Evolutionary conservation across 2,329 filamentous ascomycete genomes (phyloP).

Genomic region (Monosporascus sp.): DNA sequence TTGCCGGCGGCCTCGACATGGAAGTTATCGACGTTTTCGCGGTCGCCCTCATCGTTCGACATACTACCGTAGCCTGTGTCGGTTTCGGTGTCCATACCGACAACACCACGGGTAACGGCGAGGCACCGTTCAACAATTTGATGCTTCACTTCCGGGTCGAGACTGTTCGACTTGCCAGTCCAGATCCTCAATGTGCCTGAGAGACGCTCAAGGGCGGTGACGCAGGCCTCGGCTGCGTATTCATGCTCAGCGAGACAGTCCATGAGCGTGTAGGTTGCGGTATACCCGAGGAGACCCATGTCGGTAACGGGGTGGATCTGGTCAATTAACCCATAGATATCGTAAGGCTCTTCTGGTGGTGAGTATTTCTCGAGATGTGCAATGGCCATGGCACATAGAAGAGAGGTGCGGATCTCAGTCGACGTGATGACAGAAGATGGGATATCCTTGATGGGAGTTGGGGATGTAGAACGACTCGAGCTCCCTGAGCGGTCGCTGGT

Average conservation of each 20-base stretch:
- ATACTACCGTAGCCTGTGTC: constrained; percentile 53
- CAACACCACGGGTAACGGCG: constrained; percentile 47
- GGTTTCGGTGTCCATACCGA: constrained; percentile 55
- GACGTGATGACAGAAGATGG: constrained; percentile 37
- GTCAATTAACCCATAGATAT: constrained; percentile 45
- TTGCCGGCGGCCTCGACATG: background rate
- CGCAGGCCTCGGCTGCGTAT: constrained; percentile 41
- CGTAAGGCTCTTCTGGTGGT: constrained; percentile 38
- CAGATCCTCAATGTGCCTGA: constrained; percentile 55
- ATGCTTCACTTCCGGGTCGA: constrained; percentile 47
- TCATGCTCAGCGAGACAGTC: constrained; percentile 44
- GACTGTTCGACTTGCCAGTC: constrained; percentile 48
- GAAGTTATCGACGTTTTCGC: background rate
- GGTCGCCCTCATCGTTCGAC: constrained; percentile 36
- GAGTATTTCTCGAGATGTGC: constrained; percentile 47
- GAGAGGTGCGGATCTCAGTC: constrained; percentile 50
- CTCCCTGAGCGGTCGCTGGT: constrained; percentile 18
- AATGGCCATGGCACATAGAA: constrained; percentile 56
- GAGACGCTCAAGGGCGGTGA: constrained; percentile 48
- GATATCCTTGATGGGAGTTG: constrained; percentile 41
- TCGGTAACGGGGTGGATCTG: constrained; percentile 35
- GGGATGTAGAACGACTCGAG: constrained; percentile 7
- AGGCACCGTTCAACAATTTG: constrained; percentile 53
- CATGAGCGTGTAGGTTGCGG: constrained; percentile 55
- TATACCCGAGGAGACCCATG: constrained; percentile 55